Conservation (phyloP, 1,284 basidiomycete species). For the Nidula niveotomentosa region DNA sequence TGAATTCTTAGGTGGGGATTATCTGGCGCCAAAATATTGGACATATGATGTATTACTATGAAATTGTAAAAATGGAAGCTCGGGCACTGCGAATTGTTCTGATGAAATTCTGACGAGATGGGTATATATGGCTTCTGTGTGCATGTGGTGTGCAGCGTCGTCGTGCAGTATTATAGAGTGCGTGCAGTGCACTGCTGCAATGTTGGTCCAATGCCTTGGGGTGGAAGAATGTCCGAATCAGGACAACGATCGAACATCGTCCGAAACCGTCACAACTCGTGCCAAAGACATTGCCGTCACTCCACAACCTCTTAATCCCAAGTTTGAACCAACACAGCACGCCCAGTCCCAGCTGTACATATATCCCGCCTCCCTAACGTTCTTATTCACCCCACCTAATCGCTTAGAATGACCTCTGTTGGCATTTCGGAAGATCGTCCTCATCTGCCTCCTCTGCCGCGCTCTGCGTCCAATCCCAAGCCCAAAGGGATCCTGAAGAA, state of each 20-base stretch:
- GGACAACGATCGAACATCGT: neutral
- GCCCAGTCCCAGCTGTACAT: neutral
- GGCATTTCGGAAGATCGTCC: conserved; percentile 38
- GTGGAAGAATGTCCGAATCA: neutral
- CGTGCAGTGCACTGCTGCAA: too few species aligned
- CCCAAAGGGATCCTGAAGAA: conserved; percentile 88
- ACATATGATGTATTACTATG: too few species aligned
- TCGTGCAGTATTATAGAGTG: too few species aligned
- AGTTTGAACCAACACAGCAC: neutral
- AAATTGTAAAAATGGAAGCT: too few species aligned
- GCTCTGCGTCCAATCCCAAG: conserved; percentile 62
- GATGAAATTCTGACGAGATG: too few species aligned
- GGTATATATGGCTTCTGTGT: too few species aligned
- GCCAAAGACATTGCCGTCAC: neutral
- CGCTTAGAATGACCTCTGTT: conserved; percentile 19
- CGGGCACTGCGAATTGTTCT: too few species aligned
- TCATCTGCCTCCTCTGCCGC: conserved; percentile 40
- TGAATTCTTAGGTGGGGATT: neutral
- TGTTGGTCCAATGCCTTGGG: neutral
- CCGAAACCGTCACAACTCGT: neutral
- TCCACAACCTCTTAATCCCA: too few species aligned
- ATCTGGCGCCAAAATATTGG: neutral
- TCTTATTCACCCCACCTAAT: neutral
- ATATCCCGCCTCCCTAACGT: neutral
- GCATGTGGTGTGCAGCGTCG: too few species aligned